Conservation (phyloP, 1,284 basidiomycete species). For the Marasmius fiardii region DNA sequence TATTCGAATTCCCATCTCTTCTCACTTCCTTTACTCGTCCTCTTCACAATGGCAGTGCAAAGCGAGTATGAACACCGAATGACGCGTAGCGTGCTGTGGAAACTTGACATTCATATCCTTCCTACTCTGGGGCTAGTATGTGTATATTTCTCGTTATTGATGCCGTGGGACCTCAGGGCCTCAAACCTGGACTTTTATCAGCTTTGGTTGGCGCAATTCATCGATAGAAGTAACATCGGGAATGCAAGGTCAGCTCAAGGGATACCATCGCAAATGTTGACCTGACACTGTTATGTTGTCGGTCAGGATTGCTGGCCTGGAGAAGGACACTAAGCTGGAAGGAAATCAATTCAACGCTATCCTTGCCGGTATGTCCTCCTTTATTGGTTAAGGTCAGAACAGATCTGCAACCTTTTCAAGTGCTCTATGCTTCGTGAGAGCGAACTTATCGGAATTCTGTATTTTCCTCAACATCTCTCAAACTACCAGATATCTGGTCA, state of each 20-base stretch:
- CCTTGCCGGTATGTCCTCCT: slow-evolving; percentile 39
- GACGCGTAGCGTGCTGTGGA: slow-evolving; percentile 48
- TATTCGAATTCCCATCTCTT: too few relatives aligned
- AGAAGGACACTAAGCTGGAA: slow-evolving; percentile 44
- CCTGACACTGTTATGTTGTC: too few relatives aligned
- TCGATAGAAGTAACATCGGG: slow-evolving; percentile 33
- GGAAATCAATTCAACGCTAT: slow-evolving; percentile 60
- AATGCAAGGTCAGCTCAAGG: slow-evolving; percentile 28
- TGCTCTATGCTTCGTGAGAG: slow-evolving; percentile 54
- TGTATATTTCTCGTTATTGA: slow-evolving; percentile 3
- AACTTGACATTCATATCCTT: slow-evolving; percentile 52
- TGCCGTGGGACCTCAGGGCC: background rate
- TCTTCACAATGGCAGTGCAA: background rate
- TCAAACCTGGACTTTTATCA: slow-evolving; percentile 20
- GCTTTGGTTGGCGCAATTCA: slow-evolving; percentile 64
- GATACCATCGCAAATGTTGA: background rate
- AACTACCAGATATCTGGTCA: slow-evolving; percentile 47
- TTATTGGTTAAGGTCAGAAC: slow-evolving; percentile 1
- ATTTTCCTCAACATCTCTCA: background rate
- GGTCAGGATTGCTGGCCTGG: slow-evolving; percentile 55
- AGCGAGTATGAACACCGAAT: slow-evolving; percentile 24
- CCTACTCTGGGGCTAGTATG: slow-evolving; percentile 51
- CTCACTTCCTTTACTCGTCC: too few relatives aligned
- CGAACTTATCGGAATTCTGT: background rate
- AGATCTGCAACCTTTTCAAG: slow-evolving; percentile 21